A percentile compares a stretch with the other conserved stretches of the same genome.
Evolutionary conservation across 108 stramenopile species (phyloP).

Genomic region (Fragilaria crotonensis): DNA sequence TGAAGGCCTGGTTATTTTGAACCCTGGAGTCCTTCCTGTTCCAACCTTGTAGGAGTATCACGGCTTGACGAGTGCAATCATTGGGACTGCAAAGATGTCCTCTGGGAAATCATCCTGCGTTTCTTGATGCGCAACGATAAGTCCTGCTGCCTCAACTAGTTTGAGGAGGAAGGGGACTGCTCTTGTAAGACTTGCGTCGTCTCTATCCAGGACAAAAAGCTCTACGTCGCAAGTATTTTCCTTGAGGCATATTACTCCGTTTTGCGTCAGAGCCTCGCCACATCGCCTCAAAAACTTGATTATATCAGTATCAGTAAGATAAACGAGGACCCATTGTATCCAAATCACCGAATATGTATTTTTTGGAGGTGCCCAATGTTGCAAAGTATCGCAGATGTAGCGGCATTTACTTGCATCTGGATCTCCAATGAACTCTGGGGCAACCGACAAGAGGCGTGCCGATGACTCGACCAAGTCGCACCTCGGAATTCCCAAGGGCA

Average conservation of each 20-base stretch:
- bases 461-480: constrained; percentile 89
- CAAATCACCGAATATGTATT: constrained; percentile 75
- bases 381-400: constrained; percentile 73
- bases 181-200: constrained; percentile 79
- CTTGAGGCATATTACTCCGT: constrained; percentile 78
- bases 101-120: constrained; percentile 76
- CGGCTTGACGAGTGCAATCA: constrained; percentile 78
- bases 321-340: constrained; percentile 92
- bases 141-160: constrained; percentile 66
- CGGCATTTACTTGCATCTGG: constrained; percentile 42
- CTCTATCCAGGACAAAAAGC: constrained; percentile 77
- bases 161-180: constrained; percentile 63
- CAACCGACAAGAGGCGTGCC: constrained; percentile 72
- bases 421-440: constrained; percentile 75
- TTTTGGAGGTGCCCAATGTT: constrained; percentile 75
- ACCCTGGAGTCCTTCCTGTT: constrained; percentile 30
- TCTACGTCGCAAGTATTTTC: constrained; percentile 80
- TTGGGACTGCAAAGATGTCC: constrained; percentile 85
- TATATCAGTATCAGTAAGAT: constrained; percentile 84
- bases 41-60: too few species aligned
- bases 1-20: constrained; percentile 66
- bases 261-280: constrained; percentile 36
- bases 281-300: constrained; percentile 71
- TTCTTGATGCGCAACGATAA: constrained; percentile 44
- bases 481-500: constrained; percentile 49